These are phyloP conservation scores for Heliamphora pulchella DNA, from an alignment of 179 eudicot species.

Conservation along the genomic window DNA sequence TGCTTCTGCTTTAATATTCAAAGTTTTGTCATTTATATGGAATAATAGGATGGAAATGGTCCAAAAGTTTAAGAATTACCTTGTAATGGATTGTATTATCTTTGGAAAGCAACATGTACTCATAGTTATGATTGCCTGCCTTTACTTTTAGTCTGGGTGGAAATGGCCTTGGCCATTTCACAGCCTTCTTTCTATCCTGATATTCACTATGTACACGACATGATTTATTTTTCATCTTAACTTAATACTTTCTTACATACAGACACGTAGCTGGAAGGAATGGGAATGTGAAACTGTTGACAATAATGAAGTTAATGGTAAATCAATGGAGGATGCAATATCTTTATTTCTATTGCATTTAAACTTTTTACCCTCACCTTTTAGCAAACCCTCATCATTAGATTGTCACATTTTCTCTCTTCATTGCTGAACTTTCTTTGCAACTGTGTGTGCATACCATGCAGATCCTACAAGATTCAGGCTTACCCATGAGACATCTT, in stretches of 20 bases:
- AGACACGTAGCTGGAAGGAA: constrained; percentile 88
- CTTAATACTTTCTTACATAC: constrained; percentile 12
- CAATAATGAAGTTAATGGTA: constrained; percentile 34
- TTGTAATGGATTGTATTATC: neutral
- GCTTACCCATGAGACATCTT: constrained; percentile 72
- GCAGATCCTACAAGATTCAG: constrained; percentile 56
- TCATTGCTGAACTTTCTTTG: constrained; percentile 8
- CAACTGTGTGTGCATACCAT: neutral
- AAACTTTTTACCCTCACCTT: neutral
- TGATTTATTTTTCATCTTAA: neutral
- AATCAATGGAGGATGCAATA: neutral
- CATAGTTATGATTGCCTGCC: neutral
- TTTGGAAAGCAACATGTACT: neutral
- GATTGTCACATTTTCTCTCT: neutral
- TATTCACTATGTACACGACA: neutral
- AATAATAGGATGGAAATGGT: constrained; percentile 2
- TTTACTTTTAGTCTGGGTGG: neutral
- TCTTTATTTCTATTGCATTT: neutral
- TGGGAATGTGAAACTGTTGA: constrained; percentile 54
- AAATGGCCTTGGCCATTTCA: constrained; percentile 2
- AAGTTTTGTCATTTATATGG: neutral
- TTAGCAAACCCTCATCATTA: neutral
- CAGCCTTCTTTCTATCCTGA: constrained; percentile 8
- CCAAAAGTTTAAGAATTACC: neutral
- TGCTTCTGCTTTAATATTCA: neutral